A percentile compares a stretch with the other conserved stretches of the same genome.
phyloP scores from a whole-genome alignment of 169 alveolate genomes.

The Ichthyophthirius multifiliis region DNA sequence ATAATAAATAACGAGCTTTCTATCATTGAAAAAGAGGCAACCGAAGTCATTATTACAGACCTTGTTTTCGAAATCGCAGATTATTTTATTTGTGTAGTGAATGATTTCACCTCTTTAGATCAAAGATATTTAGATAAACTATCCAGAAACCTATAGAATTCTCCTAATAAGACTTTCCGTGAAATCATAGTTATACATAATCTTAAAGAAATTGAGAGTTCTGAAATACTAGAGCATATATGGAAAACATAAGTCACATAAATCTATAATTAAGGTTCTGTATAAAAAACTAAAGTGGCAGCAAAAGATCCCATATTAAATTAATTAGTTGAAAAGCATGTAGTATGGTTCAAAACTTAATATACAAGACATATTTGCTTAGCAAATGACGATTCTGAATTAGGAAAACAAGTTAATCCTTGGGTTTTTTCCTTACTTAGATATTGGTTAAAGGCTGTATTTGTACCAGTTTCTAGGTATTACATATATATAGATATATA shows the following conservation, averaged over 20 bases:
- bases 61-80: conserved; percentile 43
- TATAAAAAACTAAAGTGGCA: conserved; percentile 36
- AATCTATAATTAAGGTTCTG: conserved; percentile 29
- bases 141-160: conserved; percentile 26
- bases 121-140: conserved; percentile 43
- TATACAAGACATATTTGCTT: conserved; percentile 49
- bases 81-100: conserved; percentile 48
- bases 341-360: conserved; percentile 43
- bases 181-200: conserved; percentile 50
- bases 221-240: conserved; percentile 36
- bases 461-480: conserved; percentile 33
- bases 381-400: conserved; percentile 38
- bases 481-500: neutral
- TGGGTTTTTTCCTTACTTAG: conserved; percentile 37
- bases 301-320: conserved; percentile 7
- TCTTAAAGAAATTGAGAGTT: conserved; percentile 39
- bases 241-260: conserved; percentile 44
- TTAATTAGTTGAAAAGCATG: conserved; percentile 30
- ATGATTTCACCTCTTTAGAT: conserved; percentile 46
- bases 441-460: conserved; percentile 43
- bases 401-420: conserved; percentile 35
- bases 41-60: conserved; percentile 37
- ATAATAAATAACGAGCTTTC: conserved; percentile 30
- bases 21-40: conserved; percentile 47
- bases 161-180: conserved; percentile 37